These are phyloP conservation scores for Arctium minus DNA, from an alignment of 129 eudicot genomes.

Conservation along the genomic window DNA sequence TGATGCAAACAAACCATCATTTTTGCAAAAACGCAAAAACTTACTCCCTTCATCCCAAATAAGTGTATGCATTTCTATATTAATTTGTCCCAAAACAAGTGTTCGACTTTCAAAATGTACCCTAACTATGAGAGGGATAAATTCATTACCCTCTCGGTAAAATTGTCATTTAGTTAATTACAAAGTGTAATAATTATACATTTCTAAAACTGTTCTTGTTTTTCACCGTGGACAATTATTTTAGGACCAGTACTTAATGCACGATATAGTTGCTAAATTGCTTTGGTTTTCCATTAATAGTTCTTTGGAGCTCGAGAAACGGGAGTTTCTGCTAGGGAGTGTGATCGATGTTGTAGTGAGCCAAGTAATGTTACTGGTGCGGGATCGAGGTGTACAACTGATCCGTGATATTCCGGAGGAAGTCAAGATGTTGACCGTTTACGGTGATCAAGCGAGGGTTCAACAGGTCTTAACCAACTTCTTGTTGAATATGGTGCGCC, in stretches of 20 bases:
- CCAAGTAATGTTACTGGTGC: conserved; percentile 68
- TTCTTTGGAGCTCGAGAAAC: conserved; percentile 69
- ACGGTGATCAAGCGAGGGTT: conserved; percentile 75
- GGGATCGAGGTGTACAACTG: conserved; percentile 72
- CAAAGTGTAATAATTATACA: no score
- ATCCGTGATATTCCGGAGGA: conserved; percentile 82
- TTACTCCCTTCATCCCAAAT: neutral
- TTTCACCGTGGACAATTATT: no score
- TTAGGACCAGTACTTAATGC: no score
- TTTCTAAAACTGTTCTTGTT: no score
- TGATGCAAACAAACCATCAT: neutral
- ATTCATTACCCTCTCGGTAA: neutral
- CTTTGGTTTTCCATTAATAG: conserved; percentile 29
- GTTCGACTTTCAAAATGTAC: neutral
- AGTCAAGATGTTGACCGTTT: conserved; percentile 55
- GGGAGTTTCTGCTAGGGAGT: conserved; percentile 66
- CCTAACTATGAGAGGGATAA: no score
- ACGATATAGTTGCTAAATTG: neutral
- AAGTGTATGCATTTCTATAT: neutral
- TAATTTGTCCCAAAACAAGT: neutral
- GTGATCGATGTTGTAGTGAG: conserved; percentile 80
- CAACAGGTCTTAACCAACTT: conserved; percentile 79
- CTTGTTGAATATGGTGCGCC: conserved; percentile 64
- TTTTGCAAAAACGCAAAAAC: neutral
- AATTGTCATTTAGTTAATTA: neutral